A percentile compares a stretch with the other conserved stretches of the same genome.
phyloP scores from a whole-genome alignment of 176 grass and related monocot species.

The Oryza officinalis region DNA sequence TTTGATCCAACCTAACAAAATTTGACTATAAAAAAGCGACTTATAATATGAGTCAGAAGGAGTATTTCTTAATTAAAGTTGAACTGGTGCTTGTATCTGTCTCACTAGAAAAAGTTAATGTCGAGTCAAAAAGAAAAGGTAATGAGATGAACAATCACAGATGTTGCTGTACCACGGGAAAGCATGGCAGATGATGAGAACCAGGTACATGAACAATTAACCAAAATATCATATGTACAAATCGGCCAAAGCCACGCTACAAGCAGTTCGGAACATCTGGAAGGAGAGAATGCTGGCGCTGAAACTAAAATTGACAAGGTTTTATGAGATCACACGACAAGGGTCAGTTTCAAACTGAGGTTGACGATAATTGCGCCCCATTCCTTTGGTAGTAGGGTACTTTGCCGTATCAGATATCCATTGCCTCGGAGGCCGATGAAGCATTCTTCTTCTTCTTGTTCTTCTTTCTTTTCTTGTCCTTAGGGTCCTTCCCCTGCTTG shows the following conservation, averaged over 20 bases:
- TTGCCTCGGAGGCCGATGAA: constrained; percentile 23
- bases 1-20: too few relatives aligned
- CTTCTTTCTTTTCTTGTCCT: constrained; percentile 16
- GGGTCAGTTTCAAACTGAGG: background rate
- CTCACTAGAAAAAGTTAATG: too few relatives aligned
- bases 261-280: background rate
- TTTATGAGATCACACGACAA: background rate
- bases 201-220: background rate
- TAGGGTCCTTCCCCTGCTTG: constrained; percentile 24
- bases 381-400: background rate
- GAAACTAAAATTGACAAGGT: background rate
- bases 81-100: too few relatives aligned
- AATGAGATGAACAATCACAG: too few relatives aligned
- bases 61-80: too few relatives aligned
- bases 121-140: too few relatives aligned
- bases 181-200: background rate
- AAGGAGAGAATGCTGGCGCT: background rate
- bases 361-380: background rate
- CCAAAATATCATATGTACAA: background rate
- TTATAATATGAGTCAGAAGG: too few relatives aligned
- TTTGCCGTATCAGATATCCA: constrained; percentile 46
- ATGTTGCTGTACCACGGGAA: too few relatives aligned
- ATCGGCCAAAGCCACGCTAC: background rate
- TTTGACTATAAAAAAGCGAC: too few relatives aligned
- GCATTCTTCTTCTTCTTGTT: constrained; percentile 42